Evolutionary conservation across 208 protist species (phyloP), one percentile per base, ranked within the genome.

Genomic region (Crithidia thermophila): DNA sequence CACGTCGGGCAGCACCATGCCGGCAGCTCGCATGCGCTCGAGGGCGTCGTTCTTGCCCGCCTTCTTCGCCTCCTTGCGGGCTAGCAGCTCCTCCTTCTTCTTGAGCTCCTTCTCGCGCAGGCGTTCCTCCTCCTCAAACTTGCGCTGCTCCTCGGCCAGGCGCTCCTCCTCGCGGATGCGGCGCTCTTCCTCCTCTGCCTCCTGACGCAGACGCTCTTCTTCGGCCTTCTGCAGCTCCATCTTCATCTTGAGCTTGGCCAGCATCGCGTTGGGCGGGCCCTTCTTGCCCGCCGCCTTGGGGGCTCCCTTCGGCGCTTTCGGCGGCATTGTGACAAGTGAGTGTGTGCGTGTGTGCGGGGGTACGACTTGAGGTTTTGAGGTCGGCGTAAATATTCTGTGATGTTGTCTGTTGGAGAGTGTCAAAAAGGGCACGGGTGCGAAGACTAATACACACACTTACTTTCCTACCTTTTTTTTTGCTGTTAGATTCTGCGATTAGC

Each of bases 161-260:
- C 71, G 69, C 67, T 95, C 88, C 68, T 97, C 89, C 53, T 97
- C 91, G 14, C 85, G 82, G 34, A 90, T 56, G 39, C 79, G 80
- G 40, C 78, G 81, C 75, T 97, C 88, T 51, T 87, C 81, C 60
- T 96, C 89, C 67, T 96, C 87, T 16, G 57, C 81, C 67, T 96
- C 91, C 14, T 62, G 55, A 31, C 83, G 75, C 33, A 84, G 53
- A 13, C 91, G 90, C 33, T 95, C 80, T 71, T 97, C 86, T 39
- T 95, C 87, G n/a, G 73, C 83, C 36, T 84, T 84, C 70, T 95
- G 84, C 74, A 84, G 77, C 75, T 95, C 90, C 87, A 94, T 94
- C 82, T 94, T 88, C 77, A 85, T 81, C 75, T 97, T 97, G 21
- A 97, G 74, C 77, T 94, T 91, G 16, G 89, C 90, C n/a, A 96